These are phyloP conservation scores for Clarireedia homoeocarpa DNA, from an alignment of 2,329 filamentous ascomycete species.

Conservation along the genomic window DNA sequence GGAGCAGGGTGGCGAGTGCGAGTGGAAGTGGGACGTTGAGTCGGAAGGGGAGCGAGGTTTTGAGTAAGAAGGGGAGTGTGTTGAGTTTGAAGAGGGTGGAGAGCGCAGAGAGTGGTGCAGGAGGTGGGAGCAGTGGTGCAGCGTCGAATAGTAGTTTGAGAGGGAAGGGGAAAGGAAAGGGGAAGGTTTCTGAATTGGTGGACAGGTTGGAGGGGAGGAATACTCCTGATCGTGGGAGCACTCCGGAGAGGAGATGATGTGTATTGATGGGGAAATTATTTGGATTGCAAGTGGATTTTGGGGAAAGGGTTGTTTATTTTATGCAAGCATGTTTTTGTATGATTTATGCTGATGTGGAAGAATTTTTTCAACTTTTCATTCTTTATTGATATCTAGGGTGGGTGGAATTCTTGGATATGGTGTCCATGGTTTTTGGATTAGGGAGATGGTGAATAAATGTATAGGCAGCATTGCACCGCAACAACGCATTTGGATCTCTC, in stretches of 20 bases:
- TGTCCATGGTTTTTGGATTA: no score
- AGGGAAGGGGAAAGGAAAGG: conserved; percentile 13
- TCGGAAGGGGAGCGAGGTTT: conserved; percentile 4
- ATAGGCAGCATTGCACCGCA: no score
- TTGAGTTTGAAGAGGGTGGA: background rate
- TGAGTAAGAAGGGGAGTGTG: conserved; percentile 4
- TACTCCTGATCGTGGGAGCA: conserved; percentile 18
- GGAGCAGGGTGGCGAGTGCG: conserved; percentile 19
- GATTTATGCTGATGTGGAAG: no score
- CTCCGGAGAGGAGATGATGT: background rate
- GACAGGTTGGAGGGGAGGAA: conserved; percentile 20
- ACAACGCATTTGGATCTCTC: no score
- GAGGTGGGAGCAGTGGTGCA: background rate
- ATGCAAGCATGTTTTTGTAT: no score
- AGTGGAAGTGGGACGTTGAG: conserved; percentile 9
- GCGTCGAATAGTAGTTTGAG: conserved; percentile 6
- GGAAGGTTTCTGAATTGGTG: conserved; percentile 23
- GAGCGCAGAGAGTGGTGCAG: conserved; percentile 1
- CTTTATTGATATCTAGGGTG: no score
- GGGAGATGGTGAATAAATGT: no score
- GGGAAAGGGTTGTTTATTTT: no score
- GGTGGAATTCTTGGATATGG: no score
- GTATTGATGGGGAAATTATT: no score
- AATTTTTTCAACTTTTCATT: no score
- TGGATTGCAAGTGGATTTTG: no score